Evolutionary conservation across 1,139 yeast species (phyloP), one percentile per base, ranked within the genome.

Genomic region (Pichia sp.): DNA sequence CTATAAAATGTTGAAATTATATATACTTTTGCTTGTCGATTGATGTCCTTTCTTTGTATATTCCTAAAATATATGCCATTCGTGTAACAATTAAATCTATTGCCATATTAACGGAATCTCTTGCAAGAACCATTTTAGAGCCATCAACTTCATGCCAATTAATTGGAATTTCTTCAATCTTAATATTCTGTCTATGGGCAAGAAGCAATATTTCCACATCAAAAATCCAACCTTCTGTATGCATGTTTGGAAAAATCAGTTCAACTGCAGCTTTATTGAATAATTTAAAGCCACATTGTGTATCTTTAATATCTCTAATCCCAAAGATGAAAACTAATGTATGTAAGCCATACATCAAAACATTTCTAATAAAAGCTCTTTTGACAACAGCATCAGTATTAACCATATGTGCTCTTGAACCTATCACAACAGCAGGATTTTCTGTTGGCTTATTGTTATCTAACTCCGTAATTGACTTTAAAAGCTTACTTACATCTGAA

Each of bases 101-200:
- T n/a, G 97, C 98, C 98, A 92, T 92, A 52, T 77, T 81, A 51
- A 92, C 79, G 49, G 95, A 83, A 66, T 92, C 98, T 58, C 85
- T 76, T 5, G 97, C 97, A 54, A 92, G 74, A 61, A 85, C 96
- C 65, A 92, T 85, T 67, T 92, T 92, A 42, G 96, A 86, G 0
- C 98, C 98, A 58, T 79, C 95, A 45, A 92, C 92, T 68, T 92
- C 98, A 65, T 89, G 96, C 98, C 98, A 92, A 55, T 86, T 86
- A 40, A 92, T 88, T 11, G 97, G 83, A 33, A 89, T 78, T 67
- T 92, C 98, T 45, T 69, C 69, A 48, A 90, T 75, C 7, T 76
- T 73, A 43, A 90, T 82, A 1, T 67, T 60, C 64, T 87, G 89
- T 53, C 86, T 72, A 56, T 79, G 78, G 2, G 92, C 97, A 53